A percentile compares a stretch with the other conserved stretches of the same genome.
These are phyloP conservation scores for Populus tomentosa DNA, from an alignment of 441 rosid species.

Conservation along the genomic window DNA sequence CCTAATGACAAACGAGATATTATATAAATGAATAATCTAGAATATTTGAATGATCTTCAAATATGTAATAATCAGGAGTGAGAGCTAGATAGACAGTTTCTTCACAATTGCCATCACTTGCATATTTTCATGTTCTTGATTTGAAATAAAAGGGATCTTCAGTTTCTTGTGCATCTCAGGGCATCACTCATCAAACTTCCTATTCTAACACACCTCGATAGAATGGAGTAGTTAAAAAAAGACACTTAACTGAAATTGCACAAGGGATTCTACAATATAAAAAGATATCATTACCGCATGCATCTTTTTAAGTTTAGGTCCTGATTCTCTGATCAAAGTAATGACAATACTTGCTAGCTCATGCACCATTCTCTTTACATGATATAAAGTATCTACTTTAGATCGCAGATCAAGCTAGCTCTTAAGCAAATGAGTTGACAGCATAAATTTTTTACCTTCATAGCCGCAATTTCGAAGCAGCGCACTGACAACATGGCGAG, in stretches of 20 bases:
- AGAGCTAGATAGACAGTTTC: no score
- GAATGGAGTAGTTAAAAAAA: not conserved
- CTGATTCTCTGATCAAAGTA: not conserved
- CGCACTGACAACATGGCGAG: conserved; percentile 44
- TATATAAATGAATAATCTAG: no score
- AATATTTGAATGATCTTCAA: no score
- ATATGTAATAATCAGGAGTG: no score
- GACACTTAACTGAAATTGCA: not conserved
- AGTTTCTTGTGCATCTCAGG: not conserved
- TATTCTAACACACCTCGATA: no score
- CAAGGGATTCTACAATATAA: not conserved
- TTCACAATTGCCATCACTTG: not conserved
- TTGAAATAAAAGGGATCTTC: not conserved
- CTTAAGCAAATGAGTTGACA: not conserved
- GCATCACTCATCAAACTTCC: not conserved
- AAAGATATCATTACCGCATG: not conserved
- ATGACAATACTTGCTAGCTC: not conserved
- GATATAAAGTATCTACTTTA: not conserved
- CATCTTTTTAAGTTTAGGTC: not conserved
- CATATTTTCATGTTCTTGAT: not conserved
- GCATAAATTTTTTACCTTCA: conserved; percentile 30
- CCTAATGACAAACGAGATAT: not conserved
- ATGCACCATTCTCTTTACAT: not conserved
- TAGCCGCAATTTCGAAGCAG: conserved; percentile 50
- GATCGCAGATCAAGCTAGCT: not conserved